Evolutionary conservation across 306 rosid genomes (phyloP).

Genomic region (Cucurbita ficifolia): DNA sequence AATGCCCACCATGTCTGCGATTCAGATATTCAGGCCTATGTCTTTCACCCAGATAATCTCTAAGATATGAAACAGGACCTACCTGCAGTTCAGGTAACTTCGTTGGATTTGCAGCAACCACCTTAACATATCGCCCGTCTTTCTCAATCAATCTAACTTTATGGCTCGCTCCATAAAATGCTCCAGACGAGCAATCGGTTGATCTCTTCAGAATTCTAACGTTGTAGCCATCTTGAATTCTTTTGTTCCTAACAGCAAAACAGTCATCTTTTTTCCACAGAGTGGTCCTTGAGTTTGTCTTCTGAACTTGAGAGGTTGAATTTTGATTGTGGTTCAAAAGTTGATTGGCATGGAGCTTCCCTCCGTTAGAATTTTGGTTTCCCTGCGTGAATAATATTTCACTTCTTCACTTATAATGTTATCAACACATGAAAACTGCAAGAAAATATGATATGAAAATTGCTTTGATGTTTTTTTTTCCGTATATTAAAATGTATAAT

Average conservation of each 20-base stretch:
- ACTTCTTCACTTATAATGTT: neutral
- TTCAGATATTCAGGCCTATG: neutral
- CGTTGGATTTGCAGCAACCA: slow-evolving; percentile 1
- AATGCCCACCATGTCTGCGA: neutral
- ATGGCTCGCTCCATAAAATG: slow-evolving; percentile 26
- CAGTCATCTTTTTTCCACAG: slow-evolving; percentile 9
- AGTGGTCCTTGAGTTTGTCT: slow-evolving; percentile 24
- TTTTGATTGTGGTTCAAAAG: slow-evolving; percentile 10
- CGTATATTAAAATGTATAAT: neutral
- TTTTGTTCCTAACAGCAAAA: neutral
- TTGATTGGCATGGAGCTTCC: neutral
- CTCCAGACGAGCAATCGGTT: slow-evolving; percentile 26
- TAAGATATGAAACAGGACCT: neutral
- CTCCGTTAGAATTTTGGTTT: neutral
- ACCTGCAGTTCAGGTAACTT: neutral
- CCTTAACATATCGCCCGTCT: neutral
- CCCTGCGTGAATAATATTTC: neutral
- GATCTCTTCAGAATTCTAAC: slow-evolving; percentile 4
- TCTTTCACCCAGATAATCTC: slow-evolving; percentile 1
- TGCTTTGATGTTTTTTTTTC: neutral
- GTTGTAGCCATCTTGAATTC: neutral
- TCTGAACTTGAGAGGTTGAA: slow-evolving; percentile 13
- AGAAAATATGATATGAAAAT: neutral
- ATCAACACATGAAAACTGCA: neutral
- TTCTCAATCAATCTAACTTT: slow-evolving; percentile 7